These are phyloP conservation scores for Ensete ventricosum DNA, from an alignment of 176 grass and related monocot species.

Conservation along the genomic window DNA sequence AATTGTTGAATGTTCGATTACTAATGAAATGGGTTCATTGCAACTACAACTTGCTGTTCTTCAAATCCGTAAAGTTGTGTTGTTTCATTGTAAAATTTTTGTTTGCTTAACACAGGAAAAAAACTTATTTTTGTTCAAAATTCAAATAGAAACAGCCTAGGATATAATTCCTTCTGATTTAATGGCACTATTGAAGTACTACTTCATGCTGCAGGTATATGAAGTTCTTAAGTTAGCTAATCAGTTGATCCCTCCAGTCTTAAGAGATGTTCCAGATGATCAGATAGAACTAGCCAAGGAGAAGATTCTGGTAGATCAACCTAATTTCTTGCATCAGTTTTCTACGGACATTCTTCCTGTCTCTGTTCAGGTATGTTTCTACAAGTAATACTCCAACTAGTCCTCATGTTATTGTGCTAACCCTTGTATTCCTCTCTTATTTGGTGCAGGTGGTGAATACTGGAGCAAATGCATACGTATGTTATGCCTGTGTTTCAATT, in stretches of 20 bases:
- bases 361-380: constrained; percentile 82
- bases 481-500: constrained; percentile 74
- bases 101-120: not conserved
- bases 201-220: constrained; percentile 37
- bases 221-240: constrained; percentile 87
- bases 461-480: constrained; percentile 76
- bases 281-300: constrained; percentile 65
- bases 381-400: not conserved
- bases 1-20: no score
- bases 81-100: not conserved
- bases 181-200: not conserved
- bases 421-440: not conserved
- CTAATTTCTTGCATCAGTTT: constrained; percentile 70
- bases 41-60: not conserved
- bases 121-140: not conserved
- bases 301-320: constrained; percentile 72
- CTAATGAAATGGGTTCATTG: not conserved
- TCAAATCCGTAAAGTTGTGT: not conserved
- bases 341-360: constrained; percentile 77
- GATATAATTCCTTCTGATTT: not conserved
- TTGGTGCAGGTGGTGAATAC: constrained; percentile 66
- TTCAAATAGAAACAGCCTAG: not conserved
- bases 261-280: constrained; percentile 46
- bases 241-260: constrained; percentile 64
- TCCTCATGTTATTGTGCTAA: constrained; percentile 2